Conservation (phyloP, 305 asterid genomes). For the Plantago lanceolata region DNA sequence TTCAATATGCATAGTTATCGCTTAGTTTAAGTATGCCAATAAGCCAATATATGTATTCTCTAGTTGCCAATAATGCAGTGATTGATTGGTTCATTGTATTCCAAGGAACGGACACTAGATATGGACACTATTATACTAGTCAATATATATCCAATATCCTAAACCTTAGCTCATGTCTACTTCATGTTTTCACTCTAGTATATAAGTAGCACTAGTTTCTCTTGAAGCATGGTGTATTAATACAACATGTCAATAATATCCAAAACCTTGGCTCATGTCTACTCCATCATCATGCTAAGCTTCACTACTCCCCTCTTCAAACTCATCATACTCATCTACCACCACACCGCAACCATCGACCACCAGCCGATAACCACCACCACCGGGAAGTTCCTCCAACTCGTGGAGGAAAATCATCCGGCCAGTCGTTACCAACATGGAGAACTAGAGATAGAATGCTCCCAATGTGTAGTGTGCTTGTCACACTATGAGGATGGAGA, state of each 20-base stretch:
- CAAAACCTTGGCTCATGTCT: conserved; percentile 39
- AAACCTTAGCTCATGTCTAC: too few relatives aligned
- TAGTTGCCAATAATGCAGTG: too few relatives aligned
- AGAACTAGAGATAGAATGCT: conserved; percentile 35
- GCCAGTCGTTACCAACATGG: conserved; percentile 27
- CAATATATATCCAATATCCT: too few relatives aligned
- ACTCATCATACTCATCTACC: conserved; percentile 33
- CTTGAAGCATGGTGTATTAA: too few relatives aligned
- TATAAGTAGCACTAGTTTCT: too few relatives aligned
- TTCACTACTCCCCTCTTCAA: conserved; percentile 52
- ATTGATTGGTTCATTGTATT: too few relatives aligned
- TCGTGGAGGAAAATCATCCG: conserved; percentile 46
- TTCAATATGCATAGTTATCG: too few relatives aligned
- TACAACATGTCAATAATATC: conserved; percentile 48
- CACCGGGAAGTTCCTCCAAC: conserved; percentile 42
- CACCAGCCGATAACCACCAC: conserved; percentile 34
- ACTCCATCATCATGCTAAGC: conserved; percentile 37
- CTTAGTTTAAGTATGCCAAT: too few relatives aligned
- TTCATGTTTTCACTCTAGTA: too few relatives aligned
- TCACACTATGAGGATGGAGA: conserved; percentile 53
- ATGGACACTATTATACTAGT: too few relatives aligned
- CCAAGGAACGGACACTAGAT: too few relatives aligned
- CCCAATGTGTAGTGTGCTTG: conserved; percentile 37
- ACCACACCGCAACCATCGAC: conserved; percentile 27
- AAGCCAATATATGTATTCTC: too few relatives aligned